Percentiles rank a stretch among this genome's conserved stretches.
Conservation (phyloP, 78 protist species). For the Creolimax fragrantissima region DNA sequence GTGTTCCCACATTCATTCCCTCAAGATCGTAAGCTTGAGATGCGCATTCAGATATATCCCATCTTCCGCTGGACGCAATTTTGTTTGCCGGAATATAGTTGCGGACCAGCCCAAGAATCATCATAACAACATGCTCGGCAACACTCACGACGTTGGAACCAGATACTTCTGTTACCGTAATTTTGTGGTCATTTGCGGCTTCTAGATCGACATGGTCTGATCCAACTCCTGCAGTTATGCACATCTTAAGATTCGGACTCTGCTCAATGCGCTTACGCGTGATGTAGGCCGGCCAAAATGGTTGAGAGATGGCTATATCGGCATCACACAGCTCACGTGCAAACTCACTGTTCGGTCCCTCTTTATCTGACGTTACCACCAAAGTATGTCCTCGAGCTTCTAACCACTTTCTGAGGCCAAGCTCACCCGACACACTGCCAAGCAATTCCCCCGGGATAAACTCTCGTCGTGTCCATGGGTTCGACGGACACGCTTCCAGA, state of each 20-base stretch:
- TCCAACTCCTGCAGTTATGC: slow-evolving; percentile 19
- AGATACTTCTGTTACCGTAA: slow-evolving; percentile 33
- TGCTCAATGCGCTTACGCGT: slow-evolving; percentile 28
- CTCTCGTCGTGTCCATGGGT: slow-evolving; percentile 5
- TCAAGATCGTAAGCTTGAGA: slow-evolving; percentile 35
- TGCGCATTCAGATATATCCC: slow-evolving; percentile 39
- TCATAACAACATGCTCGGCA: slow-evolving; percentile 43
- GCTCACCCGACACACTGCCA: slow-evolving; percentile 9
- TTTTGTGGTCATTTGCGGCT: slow-evolving; percentile 26
- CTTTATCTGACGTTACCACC: slow-evolving; percentile 6
- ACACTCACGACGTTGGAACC: slow-evolving; percentile 34
- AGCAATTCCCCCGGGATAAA: slow-evolving; percentile 23
- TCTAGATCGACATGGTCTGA: slow-evolving; percentile 46
- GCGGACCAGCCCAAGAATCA: slow-evolving; percentile 34
- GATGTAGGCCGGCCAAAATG: slow-evolving; percentile 39
- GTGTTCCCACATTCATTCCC: slow-evolving; percentile 38
- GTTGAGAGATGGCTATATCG: slow-evolving; percentile 38
- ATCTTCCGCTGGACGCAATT: slow-evolving; percentile 13
- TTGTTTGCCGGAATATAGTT: slow-evolving; percentile 4
- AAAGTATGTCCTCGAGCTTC: neutral
- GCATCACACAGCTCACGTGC: slow-evolving; percentile 30
- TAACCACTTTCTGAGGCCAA: neutral
- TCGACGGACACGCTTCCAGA: neutral
- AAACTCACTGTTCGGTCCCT: neutral
- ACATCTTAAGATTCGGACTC: slow-evolving; percentile 33